A percentile compares a stretch with the other conserved stretches of the same genome.
These are phyloP conservation scores for Aspergillus carlsbadensis DNA, from an alignment of 495 filamentous ascomycete genomes.

Conservation along the genomic window DNA sequence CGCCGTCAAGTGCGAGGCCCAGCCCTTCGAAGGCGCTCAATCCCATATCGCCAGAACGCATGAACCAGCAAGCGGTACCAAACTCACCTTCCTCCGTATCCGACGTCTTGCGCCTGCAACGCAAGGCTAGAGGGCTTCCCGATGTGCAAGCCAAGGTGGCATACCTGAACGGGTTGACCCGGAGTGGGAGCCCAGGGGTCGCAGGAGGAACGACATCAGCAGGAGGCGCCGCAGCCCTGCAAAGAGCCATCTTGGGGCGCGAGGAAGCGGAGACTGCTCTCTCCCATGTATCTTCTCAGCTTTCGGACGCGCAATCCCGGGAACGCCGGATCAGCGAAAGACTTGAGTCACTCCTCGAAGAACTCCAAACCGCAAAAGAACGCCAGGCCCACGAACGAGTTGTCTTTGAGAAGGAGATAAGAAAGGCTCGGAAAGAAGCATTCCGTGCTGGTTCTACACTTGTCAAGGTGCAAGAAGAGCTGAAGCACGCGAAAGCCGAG, in stretches of 20 bases:
- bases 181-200: constrained; percentile 59
- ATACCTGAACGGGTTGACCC: constrained; percentile 72
- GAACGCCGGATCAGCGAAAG: constrained; percentile 75
- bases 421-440: constrained; percentile 77
- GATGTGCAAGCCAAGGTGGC: constrained; percentile 87
- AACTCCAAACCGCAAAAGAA: constrained; percentile 71
- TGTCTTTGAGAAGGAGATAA: constrained; percentile 82
- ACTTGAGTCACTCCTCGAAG: constrained; percentile 76
- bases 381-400: constrained; percentile 68
- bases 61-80: constrained; percentile 64
- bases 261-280: constrained; percentile 68
- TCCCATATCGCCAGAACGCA: constrained; percentile 77
- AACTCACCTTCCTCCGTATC: constrained; percentile 53
- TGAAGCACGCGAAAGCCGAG: constrained; percentile 64
- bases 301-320: constrained; percentile 69
- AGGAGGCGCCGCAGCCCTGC: constrained; percentile 66
- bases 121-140: constrained; percentile 49
- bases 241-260: constrained; percentile 76
- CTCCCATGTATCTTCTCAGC: constrained; percentile 57
- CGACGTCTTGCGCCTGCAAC: constrained; percentile 39
- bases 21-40: constrained; percentile 58
- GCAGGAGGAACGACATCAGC: constrained; percentile 39
- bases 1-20: constrained; percentile 41
- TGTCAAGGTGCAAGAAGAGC: constrained; percentile 79
- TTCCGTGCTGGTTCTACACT: constrained; percentile 76